phyloP scores from a whole-genome alignment of 768 basidiomycete genomes.

The Termitomyces sp. region DNA sequence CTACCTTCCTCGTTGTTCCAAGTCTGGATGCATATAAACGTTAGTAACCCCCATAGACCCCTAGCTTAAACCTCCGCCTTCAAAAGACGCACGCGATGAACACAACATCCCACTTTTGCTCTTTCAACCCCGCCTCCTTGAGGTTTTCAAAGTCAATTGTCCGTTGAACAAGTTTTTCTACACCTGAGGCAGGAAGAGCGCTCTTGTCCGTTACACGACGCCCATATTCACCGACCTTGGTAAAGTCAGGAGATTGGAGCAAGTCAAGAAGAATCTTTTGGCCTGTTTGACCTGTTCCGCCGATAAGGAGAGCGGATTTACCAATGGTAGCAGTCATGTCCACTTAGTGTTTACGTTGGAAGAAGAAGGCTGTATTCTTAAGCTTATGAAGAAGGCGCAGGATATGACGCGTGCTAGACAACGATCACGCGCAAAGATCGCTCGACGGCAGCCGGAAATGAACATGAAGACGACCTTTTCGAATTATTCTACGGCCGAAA shows the following conservation, averaged over 20 bases:
- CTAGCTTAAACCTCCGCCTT: neutral
- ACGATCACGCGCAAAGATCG: no score
- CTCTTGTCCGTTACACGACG: slow-evolving; percentile 48
- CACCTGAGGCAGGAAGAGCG: slow-evolving; percentile 26
- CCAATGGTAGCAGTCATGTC: slow-evolving; percentile 13
- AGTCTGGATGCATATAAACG: slow-evolving; percentile 28
- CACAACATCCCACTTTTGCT: slow-evolving; percentile 68
- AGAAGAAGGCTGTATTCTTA: neutral
- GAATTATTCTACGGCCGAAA: no score
- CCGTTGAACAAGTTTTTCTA: slow-evolving; percentile 64
- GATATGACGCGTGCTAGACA: neutral
- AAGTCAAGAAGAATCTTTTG: slow-evolving; percentile 55
- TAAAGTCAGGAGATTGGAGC: slow-evolving; percentile 48
- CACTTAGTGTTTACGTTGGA: neutral
- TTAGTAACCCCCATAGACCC: neutral
- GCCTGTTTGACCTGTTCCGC: slow-evolving; percentile 70
- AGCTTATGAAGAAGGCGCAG: no score
- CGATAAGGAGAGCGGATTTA: slow-evolving; percentile 64
- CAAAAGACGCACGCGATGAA: slow-evolving; percentile 53
- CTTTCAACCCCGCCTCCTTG: slow-evolving; percentile 40
- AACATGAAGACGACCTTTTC: neutral
- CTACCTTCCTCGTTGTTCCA: slow-evolving; percentile 56
- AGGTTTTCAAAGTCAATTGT: slow-evolving; percentile 65
- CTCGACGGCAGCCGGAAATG: no score
- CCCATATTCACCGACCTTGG: slow-evolving; percentile 65